Evolutionary conservation across 2,329 filamentous ascomycete genomes (phyloP).

Genomic region (Penicillium sp.): DNA sequence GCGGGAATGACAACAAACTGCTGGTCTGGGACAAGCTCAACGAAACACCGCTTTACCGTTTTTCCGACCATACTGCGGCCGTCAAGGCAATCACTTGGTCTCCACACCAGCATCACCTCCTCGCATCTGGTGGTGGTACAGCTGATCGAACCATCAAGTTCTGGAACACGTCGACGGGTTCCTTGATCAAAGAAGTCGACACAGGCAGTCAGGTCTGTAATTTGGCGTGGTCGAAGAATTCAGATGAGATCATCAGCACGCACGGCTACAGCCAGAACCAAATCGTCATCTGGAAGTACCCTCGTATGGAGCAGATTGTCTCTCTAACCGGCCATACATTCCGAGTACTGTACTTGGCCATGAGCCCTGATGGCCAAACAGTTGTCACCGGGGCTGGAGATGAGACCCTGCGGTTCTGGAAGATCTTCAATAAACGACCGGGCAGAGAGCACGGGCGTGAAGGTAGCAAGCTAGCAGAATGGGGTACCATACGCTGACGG

Average conservation of each 20-base stretch:
- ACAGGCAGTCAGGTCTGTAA: conserved; percentile 99
- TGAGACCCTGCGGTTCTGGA: conserved; percentile 94
- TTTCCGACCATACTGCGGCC: conserved; percentile 86
- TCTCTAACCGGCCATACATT: conserved; percentile 94
- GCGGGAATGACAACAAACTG: conserved; percentile 96
- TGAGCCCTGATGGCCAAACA: conserved; percentile 89
- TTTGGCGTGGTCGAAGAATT: conserved; percentile 92
- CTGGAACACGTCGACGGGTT: conserved; percentile 84
- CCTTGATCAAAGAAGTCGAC: conserved; percentile 75
- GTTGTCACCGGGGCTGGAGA: conserved; percentile 95
- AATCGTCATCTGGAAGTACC: conserved; percentile 99
- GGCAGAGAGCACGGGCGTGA: conserved; percentile 60
- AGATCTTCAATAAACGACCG: conserved; percentile 77
- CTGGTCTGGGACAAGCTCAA: conserved; percentile 97
- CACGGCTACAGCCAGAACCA: conserved; percentile 98
- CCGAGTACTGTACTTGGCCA: conserved; percentile 87
- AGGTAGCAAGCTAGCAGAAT: conserved; percentile 60
- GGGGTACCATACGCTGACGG: conserved; percentile 87
- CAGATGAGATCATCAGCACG: conserved; percentile 92
- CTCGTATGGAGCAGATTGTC: conserved; percentile 92
- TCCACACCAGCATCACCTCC: conserved; percentile 81
- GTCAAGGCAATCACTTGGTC: conserved; percentile 98
- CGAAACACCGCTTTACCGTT: conserved; percentile 87
- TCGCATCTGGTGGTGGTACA: conserved; percentile 93
- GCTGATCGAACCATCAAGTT: conserved; percentile 95